Conservation (phyloP, 352 stramenopile species). For the Aphanomyces euteiches region DNA sequence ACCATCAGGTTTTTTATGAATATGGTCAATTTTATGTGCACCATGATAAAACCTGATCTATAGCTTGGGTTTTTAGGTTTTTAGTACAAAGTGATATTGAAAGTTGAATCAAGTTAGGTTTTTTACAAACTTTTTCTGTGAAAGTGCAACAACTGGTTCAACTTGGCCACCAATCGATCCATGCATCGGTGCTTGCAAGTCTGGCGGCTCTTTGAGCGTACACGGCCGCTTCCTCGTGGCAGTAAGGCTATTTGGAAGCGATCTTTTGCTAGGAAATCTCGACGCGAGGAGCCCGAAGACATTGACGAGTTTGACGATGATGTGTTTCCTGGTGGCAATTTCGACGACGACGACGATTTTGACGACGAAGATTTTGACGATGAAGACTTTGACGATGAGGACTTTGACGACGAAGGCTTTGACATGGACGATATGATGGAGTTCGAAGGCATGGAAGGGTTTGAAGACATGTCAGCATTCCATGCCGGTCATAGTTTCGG, state of each 20-base stretch:
- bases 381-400: constrained; percentile 38
- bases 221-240: constrained; percentile 5
- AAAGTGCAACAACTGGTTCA: constrained; percentile 3
- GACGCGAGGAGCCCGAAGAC: constrained; percentile 34
- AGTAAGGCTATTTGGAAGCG: background rate
- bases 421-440: constrained; percentile 1
- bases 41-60: no score
- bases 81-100: no score
- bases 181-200: constrained; percentile 20
- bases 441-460: constrained; percentile 34
- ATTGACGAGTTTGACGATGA: constrained; percentile 40
- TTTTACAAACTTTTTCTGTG: background rate
- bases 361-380: constrained; percentile 39
- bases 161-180: constrained; percentile 20
- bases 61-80: no score
- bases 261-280: constrained; percentile 16
- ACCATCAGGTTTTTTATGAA: no score
- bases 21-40: no score
- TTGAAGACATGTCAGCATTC: constrained; percentile 30
- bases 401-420: background rate
- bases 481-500: constrained; percentile 13
- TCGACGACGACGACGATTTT: constrained; percentile 43
- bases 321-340: constrained; percentile 30
- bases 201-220: constrained; percentile 12
- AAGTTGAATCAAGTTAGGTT: background rate